Evolutionary conservation across 1,139 yeast species (phyloP).

Genomic region (Blastobotrys buckinghamii): DNA sequence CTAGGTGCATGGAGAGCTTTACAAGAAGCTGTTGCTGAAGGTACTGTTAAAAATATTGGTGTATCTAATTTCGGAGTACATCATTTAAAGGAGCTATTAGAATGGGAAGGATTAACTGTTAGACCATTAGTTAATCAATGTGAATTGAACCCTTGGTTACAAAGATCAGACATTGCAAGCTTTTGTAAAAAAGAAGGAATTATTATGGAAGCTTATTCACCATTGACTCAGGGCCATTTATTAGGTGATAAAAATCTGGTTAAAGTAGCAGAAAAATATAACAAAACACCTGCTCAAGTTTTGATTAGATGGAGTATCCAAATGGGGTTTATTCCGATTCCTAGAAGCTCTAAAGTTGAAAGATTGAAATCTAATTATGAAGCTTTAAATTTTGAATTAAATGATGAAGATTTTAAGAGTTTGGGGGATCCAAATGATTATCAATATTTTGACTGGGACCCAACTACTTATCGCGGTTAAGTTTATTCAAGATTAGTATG

Average conservation of each 20-base stretch:
- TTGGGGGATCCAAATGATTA: slow-evolving; percentile 19
- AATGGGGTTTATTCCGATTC: slow-evolving; percentile 54
- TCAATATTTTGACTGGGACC: slow-evolving; percentile 21
- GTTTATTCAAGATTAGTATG: no score
- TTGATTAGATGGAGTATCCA: slow-evolving; percentile 41
- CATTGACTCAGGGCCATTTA: slow-evolving; percentile 60
- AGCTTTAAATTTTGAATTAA: slow-evolving; percentile 41
- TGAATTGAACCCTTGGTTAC: slow-evolving; percentile 86
- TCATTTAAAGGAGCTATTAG: slow-evolving; percentile 62
- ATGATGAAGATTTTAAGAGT: slow-evolving; percentile 13
- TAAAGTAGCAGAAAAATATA: slow-evolving; percentile 36
- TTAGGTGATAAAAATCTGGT: slow-evolving; percentile 46
- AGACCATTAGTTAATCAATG: slow-evolving; percentile 77
- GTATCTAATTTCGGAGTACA: slow-evolving; percentile 75
- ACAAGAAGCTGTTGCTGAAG: slow-evolving; percentile 44
- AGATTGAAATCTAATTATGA: slow-evolving; percentile 45
- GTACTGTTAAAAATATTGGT: slow-evolving; percentile 68
- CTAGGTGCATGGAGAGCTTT: slow-evolving; percentile 40
- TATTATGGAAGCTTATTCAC: slow-evolving; percentile 74
- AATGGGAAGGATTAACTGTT: slow-evolving; percentile 56
- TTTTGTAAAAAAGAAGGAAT: slow-evolving; percentile 55
- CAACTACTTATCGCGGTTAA: slow-evolving; percentile 18
- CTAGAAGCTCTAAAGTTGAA: slow-evolving; percentile 51
- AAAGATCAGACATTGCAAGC: slow-evolving; percentile 60
- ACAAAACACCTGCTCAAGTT: slow-evolving; percentile 40